Evolutionary conservation across 2,329 filamentous ascomycete genomes (phyloP), one percentile per base, ranked within the genome.

Genomic region (Calonectria hawksworthii): DNA sequence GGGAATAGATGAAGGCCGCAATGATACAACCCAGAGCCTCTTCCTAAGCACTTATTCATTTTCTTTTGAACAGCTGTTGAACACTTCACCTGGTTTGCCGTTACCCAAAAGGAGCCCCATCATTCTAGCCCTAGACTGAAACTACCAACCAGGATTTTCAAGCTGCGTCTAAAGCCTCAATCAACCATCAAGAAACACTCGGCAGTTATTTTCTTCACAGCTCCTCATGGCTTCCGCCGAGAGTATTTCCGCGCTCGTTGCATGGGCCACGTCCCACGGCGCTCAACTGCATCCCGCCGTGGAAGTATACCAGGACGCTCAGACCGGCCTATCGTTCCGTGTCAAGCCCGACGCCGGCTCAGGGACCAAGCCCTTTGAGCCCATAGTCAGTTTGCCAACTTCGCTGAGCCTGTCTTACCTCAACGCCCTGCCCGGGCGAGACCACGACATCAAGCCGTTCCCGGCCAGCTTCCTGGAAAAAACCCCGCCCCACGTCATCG

Each of bases 401-500:
- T 77, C 82, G 5, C 87, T 89, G 16, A 89, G 89, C 0, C 86
- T 93, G 8, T 93, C 92, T 0, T 93, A 89, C 80, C 84, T 93
- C 68, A 90, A 93, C 79, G 88, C 89, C 32, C 80, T 90, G 10
- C 79, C 85, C 14, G 70, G 73, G 1, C 61, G 67, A 14, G 51
- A 69, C 2, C 72, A 78, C 3, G 77, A 78, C 2, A 74, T 69
- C 16, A 71, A 66, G 63, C 75, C 75, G 4, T 90, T 94, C 61
- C 88, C 91, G 0, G 64, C 77, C 0, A 80, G 81, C 1, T 92
- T 94, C 77, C 83, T 93, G 61, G 78, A 86, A 1, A 79, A 81
- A 6, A 83, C 88, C 2, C 89, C 89, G 1, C 88, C 91, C 0
- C 90, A 94, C 77, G 90, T 94, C 72, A 84, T 93, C 64, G 89